Base-by-base conservation (phyloP, 2,329 filamentous ascomycete species). In the Colletotrichum salicis region DNA sequence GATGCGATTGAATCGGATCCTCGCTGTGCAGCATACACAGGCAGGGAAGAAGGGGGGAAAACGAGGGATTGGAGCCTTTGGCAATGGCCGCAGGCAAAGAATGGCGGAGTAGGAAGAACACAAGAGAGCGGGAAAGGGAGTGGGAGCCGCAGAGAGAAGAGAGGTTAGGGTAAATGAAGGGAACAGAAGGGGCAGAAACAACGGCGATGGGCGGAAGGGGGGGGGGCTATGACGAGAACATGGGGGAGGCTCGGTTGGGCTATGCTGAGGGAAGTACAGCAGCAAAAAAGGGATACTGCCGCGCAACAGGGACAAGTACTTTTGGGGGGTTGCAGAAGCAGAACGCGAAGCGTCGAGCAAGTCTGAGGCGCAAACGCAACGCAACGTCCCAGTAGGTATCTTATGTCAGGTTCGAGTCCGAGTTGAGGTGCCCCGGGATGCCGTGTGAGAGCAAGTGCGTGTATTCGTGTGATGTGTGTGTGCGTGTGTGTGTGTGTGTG, bases 141-240 rank as follows among this genome's bases (percentile, higher is more conserved):
- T 29, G n/a, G 22, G 22, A 31, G 52, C n/a, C 10, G 29, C 12
- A 19, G 13, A 54, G 37, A 33, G 12, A 24, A 15, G 0, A 1
- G 37, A 27, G 54, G 33, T 48, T 22, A 37, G 31, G 52, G 11
- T n/a, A 45, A 63, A 48, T 51, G 48, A 27, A 27, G 52, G 54
- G 13, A 65, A 24, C 22, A 37, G 48, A 52, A 48, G 70, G 29
- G 31, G 41, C 31, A 35, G 33, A 48, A 48, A 22, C 19, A 48
- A 48, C 41, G 19, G 41, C 1, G 41, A 48, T 22, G 41, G 19
- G 41, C 10, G 41, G 41, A 48, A 48, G 19, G 41, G 57, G 19
- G 41, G 57, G 57, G 61, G 63, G 57, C 67, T 82, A 82, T 81
- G 80, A 82, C 76, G 74, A 75, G 75, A 63, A 77, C 80, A 82